Conservation (phyloP, 2,329 filamentous ascomycete species). For the Triangularia verruculosa region DNA sequence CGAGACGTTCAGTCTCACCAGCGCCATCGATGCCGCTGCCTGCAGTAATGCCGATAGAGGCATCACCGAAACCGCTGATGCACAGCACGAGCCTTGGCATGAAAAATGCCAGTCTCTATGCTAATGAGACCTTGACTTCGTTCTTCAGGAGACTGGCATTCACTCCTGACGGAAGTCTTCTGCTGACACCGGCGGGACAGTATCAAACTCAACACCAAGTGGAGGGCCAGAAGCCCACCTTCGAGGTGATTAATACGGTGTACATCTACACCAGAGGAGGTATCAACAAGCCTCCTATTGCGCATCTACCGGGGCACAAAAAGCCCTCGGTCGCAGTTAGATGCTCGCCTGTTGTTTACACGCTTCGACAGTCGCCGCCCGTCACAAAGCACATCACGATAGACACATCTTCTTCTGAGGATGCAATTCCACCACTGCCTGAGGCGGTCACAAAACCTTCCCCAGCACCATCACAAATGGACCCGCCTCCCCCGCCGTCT, state of each 20-base stretch:
- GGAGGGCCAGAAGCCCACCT: constrained; percentile 69
- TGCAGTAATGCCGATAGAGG: constrained; percentile 89
- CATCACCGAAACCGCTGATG: constrained; percentile 75
- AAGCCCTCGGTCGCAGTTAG: constrained; percentile 95
- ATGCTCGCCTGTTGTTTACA: constrained; percentile 89
- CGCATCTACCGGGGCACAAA: constrained; percentile 93
- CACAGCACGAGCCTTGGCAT: constrained; percentile 58
- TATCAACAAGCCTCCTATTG: constrained; percentile 93
- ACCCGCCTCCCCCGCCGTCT: constrained; percentile 68
- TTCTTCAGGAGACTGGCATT: constrained; percentile 95
- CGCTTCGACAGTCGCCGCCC: constrained; percentile 64
- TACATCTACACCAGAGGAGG: constrained; percentile 97
- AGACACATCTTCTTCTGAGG: constrained; percentile 85
- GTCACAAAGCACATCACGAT: constrained; percentile 87
- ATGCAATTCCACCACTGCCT: constrained; percentile 77
- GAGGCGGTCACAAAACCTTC: constrained; percentile 71
- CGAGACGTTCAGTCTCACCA: constrained; percentile 83
- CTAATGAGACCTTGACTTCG: constrained; percentile 93
- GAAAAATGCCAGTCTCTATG: constrained; percentile 87
- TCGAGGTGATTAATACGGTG: constrained; percentile 93
- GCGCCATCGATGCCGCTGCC: constrained; percentile 91
- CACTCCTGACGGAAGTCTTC: constrained; percentile 87
- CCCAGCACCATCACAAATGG: constrained; percentile 65
- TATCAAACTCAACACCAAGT: constrained; percentile 76
- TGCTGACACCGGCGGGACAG: constrained; percentile 92